phyloP scores from a whole-genome alignment of 306 rosid genomes.

The Prunus salicina region DNA sequence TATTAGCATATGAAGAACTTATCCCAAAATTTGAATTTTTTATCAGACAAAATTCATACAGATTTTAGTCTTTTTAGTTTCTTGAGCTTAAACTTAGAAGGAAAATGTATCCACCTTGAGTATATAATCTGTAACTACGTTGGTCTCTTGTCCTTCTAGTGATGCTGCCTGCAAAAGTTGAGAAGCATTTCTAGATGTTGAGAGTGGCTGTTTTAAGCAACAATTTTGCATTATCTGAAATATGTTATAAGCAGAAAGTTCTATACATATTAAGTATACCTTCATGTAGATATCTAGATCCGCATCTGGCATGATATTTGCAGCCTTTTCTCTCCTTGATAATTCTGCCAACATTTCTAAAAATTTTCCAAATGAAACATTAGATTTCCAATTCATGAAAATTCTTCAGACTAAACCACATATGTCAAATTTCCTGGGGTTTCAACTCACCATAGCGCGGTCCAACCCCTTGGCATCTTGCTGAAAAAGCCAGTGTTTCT shows the following conservation, averaged over 20 bases:
- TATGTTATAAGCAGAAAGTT: neutral
- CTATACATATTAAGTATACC: conserved; percentile 24
- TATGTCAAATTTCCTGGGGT: neutral
- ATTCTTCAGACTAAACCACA: neutral
- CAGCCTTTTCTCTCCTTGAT: conserved; percentile 62
- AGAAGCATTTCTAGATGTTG: neutral
- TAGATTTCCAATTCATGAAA: neutral
- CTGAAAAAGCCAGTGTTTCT: conserved; percentile 82
- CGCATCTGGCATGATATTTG: conserved; percentile 62
- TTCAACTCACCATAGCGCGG: conserved; percentile 53
- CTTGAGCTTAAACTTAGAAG: neutral
- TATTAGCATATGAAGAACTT: neutral
- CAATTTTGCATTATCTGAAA: neutral
- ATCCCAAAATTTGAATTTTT: neutral
- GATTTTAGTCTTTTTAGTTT: too few relatives aligned
- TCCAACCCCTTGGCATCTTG: conserved; percentile 84
- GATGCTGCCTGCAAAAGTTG: conserved; percentile 52
- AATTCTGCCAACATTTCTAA: conserved; percentile 62
- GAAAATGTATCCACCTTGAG: conserved; percentile 45
- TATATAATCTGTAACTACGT: conserved; percentile 70
- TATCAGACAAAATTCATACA: neutral
- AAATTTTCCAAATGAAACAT: neutral
- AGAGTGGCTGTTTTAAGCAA: neutral
- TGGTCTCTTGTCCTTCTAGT: conserved; percentile 66
- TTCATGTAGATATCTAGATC: conserved; percentile 70